phyloP scores from a whole-genome alignment of 805 yeast species.

The Lipomyces sp. region DNA sequence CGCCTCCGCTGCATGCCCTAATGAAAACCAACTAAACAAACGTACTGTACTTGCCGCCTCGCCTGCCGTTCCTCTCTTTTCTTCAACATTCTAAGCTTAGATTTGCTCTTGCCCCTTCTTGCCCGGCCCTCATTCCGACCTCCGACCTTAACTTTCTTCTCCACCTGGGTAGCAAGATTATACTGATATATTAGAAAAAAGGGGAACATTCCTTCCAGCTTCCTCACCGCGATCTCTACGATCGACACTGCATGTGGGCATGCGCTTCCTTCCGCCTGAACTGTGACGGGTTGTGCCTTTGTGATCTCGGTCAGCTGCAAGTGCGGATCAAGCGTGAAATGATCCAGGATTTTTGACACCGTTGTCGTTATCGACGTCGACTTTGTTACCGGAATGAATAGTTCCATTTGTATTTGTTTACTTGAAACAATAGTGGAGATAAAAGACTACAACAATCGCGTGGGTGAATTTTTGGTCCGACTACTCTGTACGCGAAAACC shows the following conservation, averaged over 20 bases:
- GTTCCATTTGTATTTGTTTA: slow-evolving; percentile 5
- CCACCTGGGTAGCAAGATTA: slow-evolving; percentile 11
- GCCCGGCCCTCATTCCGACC: neutral
- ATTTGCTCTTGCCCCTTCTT: slow-evolving; percentile 10
- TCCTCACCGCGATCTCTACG: slow-evolving; percentile 16
- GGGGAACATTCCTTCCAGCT: slow-evolving; percentile 4
- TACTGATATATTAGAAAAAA: slow-evolving; percentile 15
- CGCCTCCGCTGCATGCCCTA: neutral
- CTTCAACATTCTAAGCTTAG: slow-evolving; percentile 10
- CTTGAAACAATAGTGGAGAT: no score
- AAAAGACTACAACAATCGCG: no score
- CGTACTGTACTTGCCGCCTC: neutral
- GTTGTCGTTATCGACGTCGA: neutral
- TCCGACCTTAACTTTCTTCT: slow-evolving; percentile 10
- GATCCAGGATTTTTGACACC: neutral
- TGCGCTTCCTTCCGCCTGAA: slow-evolving; percentile 16
- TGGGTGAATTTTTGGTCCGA: no score
- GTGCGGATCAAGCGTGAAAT: neutral
- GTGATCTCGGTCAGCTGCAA: slow-evolving; percentile 9
- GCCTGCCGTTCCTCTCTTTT: slow-evolving; percentile 3
- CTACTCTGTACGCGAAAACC: neutral
- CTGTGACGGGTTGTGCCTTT: neutral
- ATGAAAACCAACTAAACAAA: neutral
- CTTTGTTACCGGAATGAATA: neutral
- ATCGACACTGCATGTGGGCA: slow-evolving; percentile 20